These are phyloP conservation scores for Carnegiea gigantea DNA, from an alignment of 179 eudicot genomes.

Conservation along the genomic window DNA sequence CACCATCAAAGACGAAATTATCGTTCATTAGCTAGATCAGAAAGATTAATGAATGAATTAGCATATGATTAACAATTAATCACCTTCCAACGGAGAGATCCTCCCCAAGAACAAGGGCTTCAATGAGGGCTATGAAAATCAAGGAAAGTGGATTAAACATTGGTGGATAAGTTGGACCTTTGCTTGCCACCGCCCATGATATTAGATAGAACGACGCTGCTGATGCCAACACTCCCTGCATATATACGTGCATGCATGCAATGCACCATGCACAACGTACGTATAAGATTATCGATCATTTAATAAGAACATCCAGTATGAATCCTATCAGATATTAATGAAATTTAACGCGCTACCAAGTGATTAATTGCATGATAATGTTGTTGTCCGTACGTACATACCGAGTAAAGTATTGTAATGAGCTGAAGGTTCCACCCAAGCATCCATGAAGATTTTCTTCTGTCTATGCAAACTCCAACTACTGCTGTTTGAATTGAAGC, in stretches of 20 bases:
- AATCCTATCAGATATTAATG: too few species aligned
- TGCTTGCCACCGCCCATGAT: constrained; percentile 26
- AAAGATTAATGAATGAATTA: too few species aligned
- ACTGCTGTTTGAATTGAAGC: constrained; percentile 27
- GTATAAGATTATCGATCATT: not conserved
- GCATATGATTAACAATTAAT: too few species aligned
- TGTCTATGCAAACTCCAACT: constrained; percentile 20
- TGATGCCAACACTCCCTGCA: constrained; percentile 28
- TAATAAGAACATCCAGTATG: too few species aligned
- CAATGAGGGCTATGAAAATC: constrained; percentile 24
- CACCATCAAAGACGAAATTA: not conserved
- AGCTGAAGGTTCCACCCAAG: constrained; percentile 25
- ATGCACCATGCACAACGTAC: too few species aligned
- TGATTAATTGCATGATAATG: too few species aligned
- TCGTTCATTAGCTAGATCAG: too few species aligned
- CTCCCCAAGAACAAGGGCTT: constrained; percentile 17
- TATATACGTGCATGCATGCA: not conserved
- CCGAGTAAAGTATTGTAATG: constrained; percentile 23
- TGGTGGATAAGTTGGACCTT: constrained; percentile 27
- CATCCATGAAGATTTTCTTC: constrained; percentile 17
- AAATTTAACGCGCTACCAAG: too few species aligned
- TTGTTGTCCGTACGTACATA: not conserved
- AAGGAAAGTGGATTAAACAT: constrained; percentile 28
- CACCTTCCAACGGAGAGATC: constrained; percentile 29
- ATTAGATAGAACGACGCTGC: constrained; percentile 22